phyloP scores from a whole-genome alignment of 768 basidiomycete species.

The Boletus rubropictus region DNA sequence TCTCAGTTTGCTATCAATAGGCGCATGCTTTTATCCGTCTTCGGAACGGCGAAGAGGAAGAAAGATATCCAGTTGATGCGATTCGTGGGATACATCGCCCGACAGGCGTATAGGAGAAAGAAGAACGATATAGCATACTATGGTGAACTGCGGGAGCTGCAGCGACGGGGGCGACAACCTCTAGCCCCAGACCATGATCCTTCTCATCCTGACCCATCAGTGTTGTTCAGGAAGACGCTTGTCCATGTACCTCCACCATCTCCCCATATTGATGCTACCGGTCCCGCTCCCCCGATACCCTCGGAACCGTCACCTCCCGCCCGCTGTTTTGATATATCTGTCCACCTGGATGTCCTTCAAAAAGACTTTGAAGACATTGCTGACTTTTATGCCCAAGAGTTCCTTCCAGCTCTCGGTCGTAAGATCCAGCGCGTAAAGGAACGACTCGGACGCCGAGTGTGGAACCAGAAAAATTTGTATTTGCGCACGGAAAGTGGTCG shows the following conservation, averaged over 20 bases:
- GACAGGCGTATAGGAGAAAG: conserved; percentile 44
- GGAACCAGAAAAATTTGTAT: conserved; percentile 55
- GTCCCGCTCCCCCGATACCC: conserved; percentile 28
- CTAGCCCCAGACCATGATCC: conserved; percentile 21
- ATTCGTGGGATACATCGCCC: conserved; percentile 50
- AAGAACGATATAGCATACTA: conserved; percentile 42
- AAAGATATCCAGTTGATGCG: conserved; percentile 56
- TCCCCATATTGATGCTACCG: not conserved
- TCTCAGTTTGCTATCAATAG: conserved; percentile 54
- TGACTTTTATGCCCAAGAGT: conserved; percentile 34
- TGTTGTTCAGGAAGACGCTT: not conserved
- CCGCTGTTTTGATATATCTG: conserved; percentile 42
- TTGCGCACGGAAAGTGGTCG: conserved; percentile 33
- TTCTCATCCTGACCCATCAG: conserved; percentile 5
- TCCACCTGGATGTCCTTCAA: conserved; percentile 52
- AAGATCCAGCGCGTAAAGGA: conserved; percentile 64
- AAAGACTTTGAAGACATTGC: conserved; percentile 50
- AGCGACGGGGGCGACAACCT: conserved; percentile 19
- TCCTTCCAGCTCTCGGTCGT: conserved; percentile 44
- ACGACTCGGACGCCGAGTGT: conserved; percentile 71
- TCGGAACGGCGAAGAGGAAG: conserved; percentile 52
- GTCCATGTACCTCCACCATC: not conserved
- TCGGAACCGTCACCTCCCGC: conserved; percentile 14
- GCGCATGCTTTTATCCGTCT: conserved; percentile 49
- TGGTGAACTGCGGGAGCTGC: conserved; percentile 27